Evolutionary conservation across 805 yeast genomes (phyloP), one percentile per base, ranked within the genome.

Genomic region (Ogataea pilisensis): DNA sequence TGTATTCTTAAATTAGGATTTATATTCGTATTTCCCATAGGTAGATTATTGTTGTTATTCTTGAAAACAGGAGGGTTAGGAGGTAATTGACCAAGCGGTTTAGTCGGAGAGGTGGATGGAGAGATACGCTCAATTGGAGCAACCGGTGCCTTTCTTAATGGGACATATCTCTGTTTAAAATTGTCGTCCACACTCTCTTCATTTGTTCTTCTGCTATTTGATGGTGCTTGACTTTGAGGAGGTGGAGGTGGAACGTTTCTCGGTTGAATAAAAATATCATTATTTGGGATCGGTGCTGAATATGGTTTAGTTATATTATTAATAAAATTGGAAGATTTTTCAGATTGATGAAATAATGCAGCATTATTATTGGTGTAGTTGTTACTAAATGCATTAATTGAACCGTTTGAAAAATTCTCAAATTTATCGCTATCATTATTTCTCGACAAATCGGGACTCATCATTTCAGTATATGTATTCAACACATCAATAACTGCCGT

Each of bases 401-500:
- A 27, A 27, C 29, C 29, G 13, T 13, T 27, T 27, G 29, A 27
- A 9, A 11, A 20, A 14, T 22, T n/a, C 4, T 20, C 16, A 21
- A 8, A 18, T 19, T 27, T 30, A 8, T 30, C 32, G 16, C 35
- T 44, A 29, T 37, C 38, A 26, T 22, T 22, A 22, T 7, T 22
- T 22, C 9, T 8, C 11, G 26, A 22, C 61, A 66, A 50, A 28
- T 58, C 65, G 7, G 72, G 70, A 35, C 73, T 72, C 13, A 57
- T 55, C 61, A 55, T 70, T 63, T 61, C 65, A 14, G 58, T 48
- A 50, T 77, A 76, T 39, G 78, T 76, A 49, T 76, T 78, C 50
- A 77, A 66, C 2, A 76, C 82, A 51, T 76, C 81, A 41, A 77
- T 75, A 20, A 77, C 82, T 1, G 83, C 84, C 16, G 75, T 76